Conservation (phyloP, 192 early-diverging fungal species). For the Podila epigama region DNA sequence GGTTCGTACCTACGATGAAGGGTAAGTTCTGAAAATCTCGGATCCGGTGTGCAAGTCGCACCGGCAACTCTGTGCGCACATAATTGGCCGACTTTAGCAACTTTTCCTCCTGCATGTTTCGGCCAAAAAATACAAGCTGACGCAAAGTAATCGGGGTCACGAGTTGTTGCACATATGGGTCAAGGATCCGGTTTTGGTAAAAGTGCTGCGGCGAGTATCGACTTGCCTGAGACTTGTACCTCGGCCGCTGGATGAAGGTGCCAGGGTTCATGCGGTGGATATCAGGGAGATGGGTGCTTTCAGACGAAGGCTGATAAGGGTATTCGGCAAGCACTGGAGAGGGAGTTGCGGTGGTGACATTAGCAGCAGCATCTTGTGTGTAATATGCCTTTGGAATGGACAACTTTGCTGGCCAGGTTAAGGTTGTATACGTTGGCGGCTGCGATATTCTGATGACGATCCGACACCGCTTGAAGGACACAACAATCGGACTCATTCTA, state of each 20-base stretch:
- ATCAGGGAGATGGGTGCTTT: neutral
- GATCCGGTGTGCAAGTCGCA: constrained; percentile 87
- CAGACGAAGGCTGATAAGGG: neutral
- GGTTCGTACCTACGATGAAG: constrained; percentile 97
- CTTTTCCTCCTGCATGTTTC: constrained; percentile 81
- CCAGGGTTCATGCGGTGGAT: neutral
- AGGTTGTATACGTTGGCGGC: no score
- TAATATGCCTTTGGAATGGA: no score
- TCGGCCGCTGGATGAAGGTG: neutral
- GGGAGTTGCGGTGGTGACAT: neutral
- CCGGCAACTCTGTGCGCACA: constrained; percentile 83
- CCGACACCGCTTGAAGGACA: neutral
- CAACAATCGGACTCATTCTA: no score
- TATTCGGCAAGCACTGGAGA: neutral
- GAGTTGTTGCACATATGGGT: constrained; percentile 77
- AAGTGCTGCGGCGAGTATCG: constrained; percentile 59
- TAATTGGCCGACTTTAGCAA: constrained; percentile 87
- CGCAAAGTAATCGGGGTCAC: constrained; percentile 82
- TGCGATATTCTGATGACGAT: neutral
- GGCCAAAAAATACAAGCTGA: constrained; percentile 88
- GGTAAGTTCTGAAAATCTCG: constrained; percentile 88
- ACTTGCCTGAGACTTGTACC: neutral
- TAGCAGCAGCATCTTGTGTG: no score
- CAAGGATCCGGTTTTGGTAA: constrained; percentile 88
- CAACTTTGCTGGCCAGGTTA: no score